Conservation (phyloP, 2,329 filamentous ascomycete genomes). For the Trichoderma breve region DNA sequence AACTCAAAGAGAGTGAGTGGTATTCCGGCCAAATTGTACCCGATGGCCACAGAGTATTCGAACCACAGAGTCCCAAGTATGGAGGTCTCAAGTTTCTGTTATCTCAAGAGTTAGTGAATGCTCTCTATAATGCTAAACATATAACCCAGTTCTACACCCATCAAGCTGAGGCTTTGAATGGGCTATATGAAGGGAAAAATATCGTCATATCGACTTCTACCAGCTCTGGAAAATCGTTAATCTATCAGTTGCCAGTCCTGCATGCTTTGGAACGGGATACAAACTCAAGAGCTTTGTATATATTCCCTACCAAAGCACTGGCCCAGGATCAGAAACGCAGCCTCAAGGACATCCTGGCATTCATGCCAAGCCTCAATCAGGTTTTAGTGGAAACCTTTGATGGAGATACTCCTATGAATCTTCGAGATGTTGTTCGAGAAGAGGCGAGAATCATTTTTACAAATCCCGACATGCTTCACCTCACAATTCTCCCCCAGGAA, state of each 20-base stretch:
- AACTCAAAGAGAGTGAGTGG: conserved; percentile 80
- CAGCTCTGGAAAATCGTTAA: conserved; percentile 95
- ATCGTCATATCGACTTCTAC: conserved; percentile 95
- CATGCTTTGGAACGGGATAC: conserved; percentile 78
- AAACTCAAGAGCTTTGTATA: conserved; percentile 86
- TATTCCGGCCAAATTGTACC: conserved; percentile 92
- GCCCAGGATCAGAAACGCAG: conserved; percentile 92
- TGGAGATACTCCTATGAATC: conserved; percentile 83
- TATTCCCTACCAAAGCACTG: conserved; percentile 95
- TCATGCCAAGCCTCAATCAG: conserved; percentile 73
- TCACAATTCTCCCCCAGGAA: conserved; percentile 90
- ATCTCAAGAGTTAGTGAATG: conserved; percentile 92
- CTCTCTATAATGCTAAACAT: conserved; percentile 84
- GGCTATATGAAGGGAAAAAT: conserved; percentile 74
- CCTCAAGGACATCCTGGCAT: conserved; percentile 77
- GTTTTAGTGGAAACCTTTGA: conserved; percentile 90
- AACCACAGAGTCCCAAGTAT: conserved; percentile 76
- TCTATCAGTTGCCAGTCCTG: conserved; percentile 92
- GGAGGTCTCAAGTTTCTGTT: conserved; percentile 82
- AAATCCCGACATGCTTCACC: conserved; percentile 96
- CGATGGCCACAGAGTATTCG: conserved; percentile 87
- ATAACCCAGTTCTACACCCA: conserved; percentile 88
- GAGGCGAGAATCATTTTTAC: conserved; percentile 93
- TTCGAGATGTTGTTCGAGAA: conserved; percentile 77
- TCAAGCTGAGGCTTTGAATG: conserved; percentile 91